These are phyloP conservation scores for Colletotrichum limetticola DNA, from an alignment of 2,329 filamentous ascomycete genomes.

Conservation along the genomic window DNA sequence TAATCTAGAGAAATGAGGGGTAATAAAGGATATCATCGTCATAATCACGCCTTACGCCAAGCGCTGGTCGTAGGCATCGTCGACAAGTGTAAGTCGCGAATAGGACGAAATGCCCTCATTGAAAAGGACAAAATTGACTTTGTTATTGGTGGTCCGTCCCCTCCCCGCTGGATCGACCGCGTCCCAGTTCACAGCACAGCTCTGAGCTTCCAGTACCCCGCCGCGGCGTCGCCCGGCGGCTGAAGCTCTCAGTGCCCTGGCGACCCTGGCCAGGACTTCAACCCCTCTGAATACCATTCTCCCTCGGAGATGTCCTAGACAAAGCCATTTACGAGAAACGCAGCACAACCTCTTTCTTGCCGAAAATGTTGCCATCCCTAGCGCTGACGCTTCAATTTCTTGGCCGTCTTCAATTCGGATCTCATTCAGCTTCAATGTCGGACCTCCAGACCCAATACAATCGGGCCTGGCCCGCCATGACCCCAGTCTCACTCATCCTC, in stretches of 20 bases:
- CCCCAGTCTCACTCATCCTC: background rate
- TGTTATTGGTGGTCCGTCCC: background rate
- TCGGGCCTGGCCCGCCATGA: background rate
- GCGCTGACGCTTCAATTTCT: background rate
- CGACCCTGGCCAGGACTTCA: background rate
- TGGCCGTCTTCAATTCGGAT: background rate
- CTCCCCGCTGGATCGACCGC: background rate
- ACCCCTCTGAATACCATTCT: background rate
- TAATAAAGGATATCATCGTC: background rate
- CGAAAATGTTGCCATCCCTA: background rate
- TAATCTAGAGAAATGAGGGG: background rate
- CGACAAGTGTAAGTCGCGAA: background rate
- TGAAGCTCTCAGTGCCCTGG: no score
- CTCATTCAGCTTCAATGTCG: background rate
- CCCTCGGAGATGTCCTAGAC: slow-evolving; percentile 19
- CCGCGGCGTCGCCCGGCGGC: background rate
- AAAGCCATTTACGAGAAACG: background rate
- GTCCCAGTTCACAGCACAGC: background rate
- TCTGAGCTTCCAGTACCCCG: background rate
- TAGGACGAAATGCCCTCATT: background rate
- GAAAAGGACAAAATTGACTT: background rate
- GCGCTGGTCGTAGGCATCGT: background rate
- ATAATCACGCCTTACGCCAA: slow-evolving; percentile 1
- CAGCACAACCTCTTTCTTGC: background rate
- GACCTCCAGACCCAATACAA: no score